These are phyloP conservation scores for Geotrichum phurueaensis DNA, from an alignment of 1,139 yeast species.

Conservation along the genomic window DNA sequence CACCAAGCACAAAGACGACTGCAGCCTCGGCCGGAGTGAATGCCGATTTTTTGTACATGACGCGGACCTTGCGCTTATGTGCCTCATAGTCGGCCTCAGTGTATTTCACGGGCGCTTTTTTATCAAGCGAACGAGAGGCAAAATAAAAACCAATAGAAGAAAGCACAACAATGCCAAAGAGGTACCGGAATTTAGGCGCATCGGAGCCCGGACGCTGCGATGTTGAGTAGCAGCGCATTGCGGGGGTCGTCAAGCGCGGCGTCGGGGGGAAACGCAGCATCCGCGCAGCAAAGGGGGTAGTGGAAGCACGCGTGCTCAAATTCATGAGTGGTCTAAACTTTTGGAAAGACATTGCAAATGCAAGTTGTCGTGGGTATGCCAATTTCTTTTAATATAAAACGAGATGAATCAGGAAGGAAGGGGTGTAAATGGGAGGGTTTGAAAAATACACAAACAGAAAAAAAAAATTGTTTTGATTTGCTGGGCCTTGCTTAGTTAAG, in stretches of 20 bases:
- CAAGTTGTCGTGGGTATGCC: neutral
- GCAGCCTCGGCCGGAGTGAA: slow-evolving; percentile 60
- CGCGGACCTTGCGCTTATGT: slow-evolving; percentile 24
- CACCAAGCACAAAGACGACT: slow-evolving; percentile 73
- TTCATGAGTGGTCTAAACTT: neutral
- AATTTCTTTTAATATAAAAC: neutral
- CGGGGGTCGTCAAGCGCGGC: neutral
- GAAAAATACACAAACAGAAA: neutral
- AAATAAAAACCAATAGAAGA: slow-evolving; percentile 47
- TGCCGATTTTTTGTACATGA: slow-evolving; percentile 35
- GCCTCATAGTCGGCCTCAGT: slow-evolving; percentile 60
- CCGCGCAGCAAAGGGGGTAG: neutral
- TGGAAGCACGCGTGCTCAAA: neutral
- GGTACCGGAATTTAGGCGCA: slow-evolving; percentile 33
- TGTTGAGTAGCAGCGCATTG: neutral
- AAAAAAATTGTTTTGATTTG: neutral
- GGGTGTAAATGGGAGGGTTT: neutral
- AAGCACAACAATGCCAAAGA: slow-evolving; percentile 30
- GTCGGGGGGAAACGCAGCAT: neutral
- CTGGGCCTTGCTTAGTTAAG: neutral
- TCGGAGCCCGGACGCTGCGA: slow-evolving; percentile 19
- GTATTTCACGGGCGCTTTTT: slow-evolving; percentile 42
- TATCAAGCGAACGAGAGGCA: slow-evolving; percentile 47
- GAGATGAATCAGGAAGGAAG: neutral
- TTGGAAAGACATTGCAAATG: neutral